A percentile compares a stretch with the other conserved stretches of the same genome.
phyloP scores from a whole-genome alignment of 208 protist genomes.

The Crithidia acanthocephali region DNA sequence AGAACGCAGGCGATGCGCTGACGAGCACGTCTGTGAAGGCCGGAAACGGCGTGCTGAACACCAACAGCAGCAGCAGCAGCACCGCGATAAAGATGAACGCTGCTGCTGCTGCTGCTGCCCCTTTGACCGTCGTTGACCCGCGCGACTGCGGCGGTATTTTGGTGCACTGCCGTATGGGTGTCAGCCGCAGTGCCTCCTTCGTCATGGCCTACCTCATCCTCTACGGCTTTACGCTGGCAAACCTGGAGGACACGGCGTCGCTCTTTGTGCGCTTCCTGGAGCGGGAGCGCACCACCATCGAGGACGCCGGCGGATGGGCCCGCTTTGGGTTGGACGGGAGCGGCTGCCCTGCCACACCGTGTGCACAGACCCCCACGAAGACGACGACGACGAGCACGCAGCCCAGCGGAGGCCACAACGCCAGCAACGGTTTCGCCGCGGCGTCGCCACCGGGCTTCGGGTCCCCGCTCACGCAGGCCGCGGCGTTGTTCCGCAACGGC shows the following conservation, averaged over 20 bases:
- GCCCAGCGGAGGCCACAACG: too few relatives aligned
- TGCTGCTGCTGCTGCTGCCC: not conserved
- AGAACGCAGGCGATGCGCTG: too few relatives aligned
- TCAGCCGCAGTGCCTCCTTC: conserved; percentile 81
- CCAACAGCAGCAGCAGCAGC: too few relatives aligned
- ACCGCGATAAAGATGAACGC: not conserved
- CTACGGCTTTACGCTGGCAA: conserved; percentile 52
- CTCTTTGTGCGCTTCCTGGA: conserved; percentile 32
- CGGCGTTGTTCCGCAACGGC: not conserved
- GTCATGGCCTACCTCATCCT: conserved; percentile 85
- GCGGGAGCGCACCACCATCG: conserved; percentile 22
- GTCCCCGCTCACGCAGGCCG: not conserved
- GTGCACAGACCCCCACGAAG: not conserved
- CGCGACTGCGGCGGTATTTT: conserved; percentile 69
- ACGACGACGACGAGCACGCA: not conserved
- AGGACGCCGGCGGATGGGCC: conserved; percentile 19
- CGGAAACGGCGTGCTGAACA: not conserved
- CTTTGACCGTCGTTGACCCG: conserved; percentile 23
- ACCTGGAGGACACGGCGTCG: conserved; percentile 21
- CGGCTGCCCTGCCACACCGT: not conserved
- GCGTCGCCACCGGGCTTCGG: not conserved
- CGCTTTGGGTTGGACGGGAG: conserved; percentile 5
- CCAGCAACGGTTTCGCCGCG: too few relatives aligned
- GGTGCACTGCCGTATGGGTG: conserved; percentile 84
- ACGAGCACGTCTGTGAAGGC: not conserved